Evolutionary conservation across 2,329 filamentous ascomycete genomes (phyloP).

Genomic region (Bipolaris bicolor): DNA sequence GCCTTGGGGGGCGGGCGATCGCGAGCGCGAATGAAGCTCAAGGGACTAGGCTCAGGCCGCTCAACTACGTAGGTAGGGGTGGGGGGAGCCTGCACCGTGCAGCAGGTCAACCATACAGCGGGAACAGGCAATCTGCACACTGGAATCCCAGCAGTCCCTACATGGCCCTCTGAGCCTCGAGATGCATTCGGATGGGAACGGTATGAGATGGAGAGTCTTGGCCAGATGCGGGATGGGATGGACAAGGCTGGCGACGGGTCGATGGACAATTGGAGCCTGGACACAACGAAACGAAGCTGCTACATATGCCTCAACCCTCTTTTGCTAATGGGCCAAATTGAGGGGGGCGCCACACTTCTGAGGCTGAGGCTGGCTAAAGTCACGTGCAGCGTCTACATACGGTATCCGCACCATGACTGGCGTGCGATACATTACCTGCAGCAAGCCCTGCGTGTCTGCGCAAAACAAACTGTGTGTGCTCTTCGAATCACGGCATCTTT

Average conservation of each 20-base stretch:
- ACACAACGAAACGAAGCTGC: not conserved
- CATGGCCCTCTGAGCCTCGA: slow-evolving; percentile 10
- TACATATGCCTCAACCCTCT: slow-evolving; percentile 14
- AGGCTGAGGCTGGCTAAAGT: slow-evolving; percentile 7
- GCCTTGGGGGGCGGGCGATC: slow-evolving; percentile 21
- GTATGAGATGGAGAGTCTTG: slow-evolving; percentile 1
- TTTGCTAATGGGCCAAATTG: not conserved
- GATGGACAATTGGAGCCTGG: not conserved
- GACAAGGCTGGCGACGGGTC: not conserved
- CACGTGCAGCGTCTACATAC: slow-evolving; percentile 1
- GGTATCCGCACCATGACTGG: no score
- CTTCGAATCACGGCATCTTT: not conserved
- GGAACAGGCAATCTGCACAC: slow-evolving; percentile 13
- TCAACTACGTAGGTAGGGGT: slow-evolving; percentile 21
- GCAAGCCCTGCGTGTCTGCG: not conserved
- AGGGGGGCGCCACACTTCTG: slow-evolving; percentile 1
- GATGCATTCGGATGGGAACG: not conserved
- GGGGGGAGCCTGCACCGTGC: slow-evolving; percentile 24
- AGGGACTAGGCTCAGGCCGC: slow-evolving; percentile 20
- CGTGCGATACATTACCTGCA: no score
- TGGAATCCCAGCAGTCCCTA: slow-evolving; percentile 6
- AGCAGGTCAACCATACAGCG: slow-evolving; percentile 10
- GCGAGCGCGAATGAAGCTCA: slow-evolving; percentile 31
- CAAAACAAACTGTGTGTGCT: slow-evolving; percentile 1
- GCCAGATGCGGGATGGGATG: slow-evolving; percentile 4